Evolutionary conservation across 106 monocot species (phyloP).

Genomic region (Apostasia shenzhenica): DNA sequence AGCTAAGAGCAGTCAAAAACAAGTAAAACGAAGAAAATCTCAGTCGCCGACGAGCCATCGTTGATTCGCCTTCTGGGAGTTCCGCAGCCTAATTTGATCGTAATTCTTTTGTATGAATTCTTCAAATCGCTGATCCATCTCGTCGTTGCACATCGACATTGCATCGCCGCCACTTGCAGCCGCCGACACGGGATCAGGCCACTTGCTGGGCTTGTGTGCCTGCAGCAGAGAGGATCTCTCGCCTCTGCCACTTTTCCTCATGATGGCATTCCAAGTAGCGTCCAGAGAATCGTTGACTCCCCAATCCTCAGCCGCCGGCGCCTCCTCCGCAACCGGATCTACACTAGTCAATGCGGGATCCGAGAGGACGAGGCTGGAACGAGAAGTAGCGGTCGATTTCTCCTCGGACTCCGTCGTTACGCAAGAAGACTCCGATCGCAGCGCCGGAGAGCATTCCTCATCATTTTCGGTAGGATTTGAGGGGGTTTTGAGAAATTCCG

Average conservation of each 20-base stretch:
- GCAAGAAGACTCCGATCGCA: constrained; percentile 16
- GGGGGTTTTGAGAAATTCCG: not conserved
- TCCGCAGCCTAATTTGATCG: constrained; percentile 42
- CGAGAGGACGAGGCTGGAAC: not conserved
- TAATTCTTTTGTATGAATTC: constrained; percentile 68
- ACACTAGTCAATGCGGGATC: not conserved
- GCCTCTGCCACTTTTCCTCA: constrained; percentile 14
- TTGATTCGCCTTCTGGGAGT: not conserved
- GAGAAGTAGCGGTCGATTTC: constrained; percentile 20
- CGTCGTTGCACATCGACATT: constrained; percentile 25
- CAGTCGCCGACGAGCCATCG: not conserved
- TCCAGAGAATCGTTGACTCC: constrained; percentile 34
- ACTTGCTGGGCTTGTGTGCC: not conserved
- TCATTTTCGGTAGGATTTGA: not conserved
- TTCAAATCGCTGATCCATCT: constrained; percentile 47
- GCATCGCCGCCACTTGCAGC: not conserved
- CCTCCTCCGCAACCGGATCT: not conserved
- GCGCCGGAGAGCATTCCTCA: not conserved
- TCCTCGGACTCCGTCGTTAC: constrained; percentile 25
- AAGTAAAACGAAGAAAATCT: not conserved
- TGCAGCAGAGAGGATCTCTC: constrained; percentile 6
- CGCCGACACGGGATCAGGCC: not conserved
- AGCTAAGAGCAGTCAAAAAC: too few species aligned
- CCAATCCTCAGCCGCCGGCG: not conserved
- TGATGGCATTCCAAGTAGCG: constrained; percentile 48